Conservation (phyloP, 768 basidiomycete genomes). For the Cystobasidium onofrii region DNA sequence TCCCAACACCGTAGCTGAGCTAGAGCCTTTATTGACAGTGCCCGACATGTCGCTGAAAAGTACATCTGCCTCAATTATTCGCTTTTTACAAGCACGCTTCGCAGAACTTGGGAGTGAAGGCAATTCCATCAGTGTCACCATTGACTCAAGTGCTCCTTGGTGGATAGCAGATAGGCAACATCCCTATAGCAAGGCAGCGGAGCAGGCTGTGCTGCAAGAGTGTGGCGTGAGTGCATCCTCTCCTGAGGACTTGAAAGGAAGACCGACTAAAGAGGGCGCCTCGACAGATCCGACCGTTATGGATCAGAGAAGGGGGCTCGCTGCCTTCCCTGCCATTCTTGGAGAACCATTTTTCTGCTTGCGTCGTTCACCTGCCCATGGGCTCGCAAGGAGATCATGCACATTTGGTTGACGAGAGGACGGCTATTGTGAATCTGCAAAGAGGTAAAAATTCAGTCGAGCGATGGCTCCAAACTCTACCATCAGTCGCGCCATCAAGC, state of each 20-base stretch:
- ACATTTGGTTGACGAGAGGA: conserved; percentile 86
- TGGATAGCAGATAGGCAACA: conserved; percentile 26
- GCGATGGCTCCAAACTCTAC: conserved; percentile 15
- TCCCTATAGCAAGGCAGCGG: conserved; percentile 20
- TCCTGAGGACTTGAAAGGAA: too few species aligned
- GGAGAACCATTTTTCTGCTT: conserved; percentile 81
- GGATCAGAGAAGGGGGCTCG: conserved; percentile 53
- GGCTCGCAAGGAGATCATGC: conserved; percentile 65
- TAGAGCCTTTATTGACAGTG: neutral
- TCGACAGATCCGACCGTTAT: conserved; percentile 24
- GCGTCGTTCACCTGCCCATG: conserved; percentile 85
- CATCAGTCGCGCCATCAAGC: neutral
- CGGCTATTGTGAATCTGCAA: conserved; percentile 29
- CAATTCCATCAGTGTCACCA: neutral
- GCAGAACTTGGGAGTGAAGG: neutral
- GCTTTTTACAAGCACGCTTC: neutral
- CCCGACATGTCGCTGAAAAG: conserved; percentile 27
- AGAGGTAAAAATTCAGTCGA: conserved; percentile 29
- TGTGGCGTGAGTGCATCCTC: neutral
- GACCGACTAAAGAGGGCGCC: neutral
- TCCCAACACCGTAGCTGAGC: neutral
- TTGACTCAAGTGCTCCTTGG: conserved; percentile 24
- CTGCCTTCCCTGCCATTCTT: conserved; percentile 89
- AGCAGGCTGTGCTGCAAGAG: conserved; percentile 14
- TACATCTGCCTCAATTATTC: conserved; percentile 1